phyloP scores from a whole-genome alignment of 176 grass and related monocot species.

The Rhynchospora tenuis region DNA sequence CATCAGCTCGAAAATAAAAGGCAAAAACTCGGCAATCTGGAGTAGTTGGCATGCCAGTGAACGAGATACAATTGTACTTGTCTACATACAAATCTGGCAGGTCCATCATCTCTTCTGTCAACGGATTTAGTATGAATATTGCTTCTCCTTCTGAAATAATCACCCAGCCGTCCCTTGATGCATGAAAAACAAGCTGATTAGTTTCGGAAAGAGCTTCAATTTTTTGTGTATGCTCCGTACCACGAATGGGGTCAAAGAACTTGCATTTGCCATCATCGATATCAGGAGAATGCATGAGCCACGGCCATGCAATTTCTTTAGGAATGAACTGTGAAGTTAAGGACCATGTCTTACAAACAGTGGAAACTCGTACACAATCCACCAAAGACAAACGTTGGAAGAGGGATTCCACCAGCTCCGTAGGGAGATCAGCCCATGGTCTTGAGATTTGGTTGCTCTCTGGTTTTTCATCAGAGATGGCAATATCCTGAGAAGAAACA shows the following conservation, averaged over 20 bases:
- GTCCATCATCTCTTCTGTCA: not conserved
- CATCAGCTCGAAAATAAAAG: not conserved
- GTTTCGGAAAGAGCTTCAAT: not conserved
- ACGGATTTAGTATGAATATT: conserved; percentile 11
- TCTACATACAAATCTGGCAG: not conserved
- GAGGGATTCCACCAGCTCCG: not conserved
- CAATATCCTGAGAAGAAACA: not conserved
- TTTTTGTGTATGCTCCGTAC: not conserved
- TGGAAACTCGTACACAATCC: not conserved
- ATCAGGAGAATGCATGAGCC: not conserved
- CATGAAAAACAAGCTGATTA: not conserved
- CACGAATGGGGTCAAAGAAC: not conserved
- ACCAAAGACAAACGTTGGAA: conserved; percentile 1
- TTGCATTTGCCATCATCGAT: not conserved
- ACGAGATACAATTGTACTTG: not conserved
- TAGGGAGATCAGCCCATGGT: conserved; percentile 13
- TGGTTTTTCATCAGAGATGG: not conserved
- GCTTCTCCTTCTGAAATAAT: not conserved
- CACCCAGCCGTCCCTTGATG: conserved; percentile 23
- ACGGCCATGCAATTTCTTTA: not conserved
- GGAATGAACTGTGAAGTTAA: not conserved
- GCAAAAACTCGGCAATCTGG: not conserved
- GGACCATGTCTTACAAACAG: conserved; percentile 14
- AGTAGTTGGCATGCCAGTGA: conserved; percentile 4
- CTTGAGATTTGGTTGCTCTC: not conserved